phyloP scores from a whole-genome alignment of 192 early-diverging fungal genomes.

The Cetraspora pellucida region DNA sequence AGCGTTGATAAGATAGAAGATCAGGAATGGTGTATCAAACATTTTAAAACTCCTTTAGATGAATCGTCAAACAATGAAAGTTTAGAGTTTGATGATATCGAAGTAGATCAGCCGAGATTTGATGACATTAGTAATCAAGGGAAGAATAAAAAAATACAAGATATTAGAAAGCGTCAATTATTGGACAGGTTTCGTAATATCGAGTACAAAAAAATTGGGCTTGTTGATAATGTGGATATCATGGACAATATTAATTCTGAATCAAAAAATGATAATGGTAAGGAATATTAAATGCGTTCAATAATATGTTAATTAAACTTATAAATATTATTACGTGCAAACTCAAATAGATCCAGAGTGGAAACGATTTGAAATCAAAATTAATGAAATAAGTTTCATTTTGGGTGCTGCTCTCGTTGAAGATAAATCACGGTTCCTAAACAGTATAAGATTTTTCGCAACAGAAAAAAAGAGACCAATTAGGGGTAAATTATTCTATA shows the following conservation, averaged over 20 bases:
- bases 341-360: not conserved
- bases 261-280: not conserved
- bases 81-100: not conserved
- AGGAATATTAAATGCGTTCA: not conserved
- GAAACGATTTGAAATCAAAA: not conserved
- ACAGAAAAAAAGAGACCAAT: not conserved
- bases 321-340: not conserved
- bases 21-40: slow-evolving; percentile 3
- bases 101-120: not conserved
- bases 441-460: not conserved
- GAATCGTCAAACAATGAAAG: not conserved
- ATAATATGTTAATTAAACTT: not conserved
- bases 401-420: not conserved
- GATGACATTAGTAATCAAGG: not conserved
- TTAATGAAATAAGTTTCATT: not conserved
- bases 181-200: not conserved
- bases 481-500: not conserved
- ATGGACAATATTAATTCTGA: not conserved
- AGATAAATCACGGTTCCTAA: not conserved
- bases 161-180: not conserved
- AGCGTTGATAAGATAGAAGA: not conserved
- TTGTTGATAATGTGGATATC: not conserved
- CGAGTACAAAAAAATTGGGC: not conserved
- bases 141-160: not conserved
- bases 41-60: not conserved